Evolutionary conservation across 305 asterid genomes (phyloP), one percentile per base, ranked within the genome.

Genomic region (Solanum chacoense): DNA sequence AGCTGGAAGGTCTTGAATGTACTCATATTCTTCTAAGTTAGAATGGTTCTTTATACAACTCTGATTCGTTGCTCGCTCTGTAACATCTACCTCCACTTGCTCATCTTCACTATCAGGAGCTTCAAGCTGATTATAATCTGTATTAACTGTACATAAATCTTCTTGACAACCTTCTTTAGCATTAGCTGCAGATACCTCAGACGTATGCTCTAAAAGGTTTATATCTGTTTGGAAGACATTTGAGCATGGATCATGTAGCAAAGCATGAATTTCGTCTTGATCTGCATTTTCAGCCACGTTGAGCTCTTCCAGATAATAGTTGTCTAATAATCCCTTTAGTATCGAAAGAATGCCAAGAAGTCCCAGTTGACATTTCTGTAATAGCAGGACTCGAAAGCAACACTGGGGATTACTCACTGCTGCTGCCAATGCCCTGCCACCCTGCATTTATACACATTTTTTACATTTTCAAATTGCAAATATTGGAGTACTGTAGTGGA

Each of bases 91-190:
- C 20, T 88, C 91, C 36, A 26, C 91, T 67, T 36, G 88, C n/a
- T 92, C 93, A 80, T 97, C 98, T 91, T 94, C 99, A 92, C 96
- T 94, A 89, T 97, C 99, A 87, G 98, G 94, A 90, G 95, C 97
- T 92, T 92, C 97, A 69, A 95, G 93, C 29, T 76, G 92, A 90
- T 90, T 87, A 63, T 45, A 91, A 34, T 90, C 88, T 38, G 78
- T 69, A 79, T 89, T 78, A 10, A 85, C 63, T 87, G 86, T 84
- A 77, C 89, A 90, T 34, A 50, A 37, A 76, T 83, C 93, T 72
- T 89, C 88, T 45, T 86, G 81, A 90, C 81, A 85, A 84, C 88
- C 90, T 72, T 87, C 88, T 31, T 87, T 38, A 88, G 28, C 86
- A 50, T 87, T 86, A 0, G 90, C 79, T 76, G 87, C 89, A 78